Conservation (phyloP, 257 asterid genomes). For the Capsicum rhomboideum region DNA sequence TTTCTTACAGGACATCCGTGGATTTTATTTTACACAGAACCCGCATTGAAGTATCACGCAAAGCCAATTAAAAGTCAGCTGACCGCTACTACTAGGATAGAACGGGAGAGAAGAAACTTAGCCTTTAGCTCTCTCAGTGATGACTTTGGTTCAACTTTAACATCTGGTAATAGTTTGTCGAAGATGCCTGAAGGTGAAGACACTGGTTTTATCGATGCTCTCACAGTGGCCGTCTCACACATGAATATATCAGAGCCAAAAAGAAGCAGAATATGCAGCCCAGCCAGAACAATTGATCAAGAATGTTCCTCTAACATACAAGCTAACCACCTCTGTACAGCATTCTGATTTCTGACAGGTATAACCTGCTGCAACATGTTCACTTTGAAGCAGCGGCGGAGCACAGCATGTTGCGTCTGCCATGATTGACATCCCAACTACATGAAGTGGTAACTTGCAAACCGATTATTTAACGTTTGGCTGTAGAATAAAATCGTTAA, state of each 20-base stretch:
- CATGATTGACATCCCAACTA: neutral
- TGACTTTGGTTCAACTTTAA: slow-evolving; percentile 26
- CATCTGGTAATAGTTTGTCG: slow-evolving; percentile 15
- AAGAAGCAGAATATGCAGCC: slow-evolving; percentile 68
- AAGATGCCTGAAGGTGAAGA: slow-evolving; percentile 34
- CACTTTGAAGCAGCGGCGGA: neutral
- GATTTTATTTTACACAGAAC: slow-evolving; percentile 41
- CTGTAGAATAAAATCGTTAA: neutral
- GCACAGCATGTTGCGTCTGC: neutral
- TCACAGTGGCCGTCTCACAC: slow-evolving; percentile 61
- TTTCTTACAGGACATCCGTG: slow-evolving; percentile 56
- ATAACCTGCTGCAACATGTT: slow-evolving; percentile 15
- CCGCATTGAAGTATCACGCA: slow-evolving; percentile 15
- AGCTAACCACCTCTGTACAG: slow-evolving; percentile 68
- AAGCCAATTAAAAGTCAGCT: slow-evolving; percentile 34
- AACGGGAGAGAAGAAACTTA: slow-evolving; percentile 48
- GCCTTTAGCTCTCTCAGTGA: slow-evolving; percentile 36
- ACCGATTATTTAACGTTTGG: neutral
- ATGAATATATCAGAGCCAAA: slow-evolving; percentile 72
- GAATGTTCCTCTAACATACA: slow-evolving; percentile 69
- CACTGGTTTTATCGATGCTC: slow-evolving; percentile 46
- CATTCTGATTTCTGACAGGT: slow-evolving; percentile 62
- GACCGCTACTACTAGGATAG: slow-evolving; percentile 26
- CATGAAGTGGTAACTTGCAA: slow-evolving; percentile 1
- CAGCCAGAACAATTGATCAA: slow-evolving; percentile 36